These are phyloP conservation scores for Pichia exigua DNA, from an alignment of 805 yeast genomes.

Conservation along the genomic window DNA sequence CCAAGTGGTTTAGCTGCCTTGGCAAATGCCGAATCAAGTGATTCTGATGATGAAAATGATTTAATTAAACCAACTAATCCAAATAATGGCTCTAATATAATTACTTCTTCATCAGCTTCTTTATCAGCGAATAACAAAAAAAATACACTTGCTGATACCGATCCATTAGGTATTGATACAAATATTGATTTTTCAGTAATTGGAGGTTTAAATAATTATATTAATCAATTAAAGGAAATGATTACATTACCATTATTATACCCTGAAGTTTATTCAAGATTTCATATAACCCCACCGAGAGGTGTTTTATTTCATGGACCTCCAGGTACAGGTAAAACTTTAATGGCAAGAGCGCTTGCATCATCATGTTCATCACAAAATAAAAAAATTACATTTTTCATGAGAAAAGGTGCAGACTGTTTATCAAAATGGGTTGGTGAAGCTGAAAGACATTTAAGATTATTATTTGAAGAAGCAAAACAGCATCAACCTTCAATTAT, in stretches of 20 bases:
- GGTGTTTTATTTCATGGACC: constrained; percentile 98
- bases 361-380: constrained; percentile 85
- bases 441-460: constrained; percentile 88
- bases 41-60: constrained; percentile 42
- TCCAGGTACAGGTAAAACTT: constrained; percentile 97
- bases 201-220: constrained; percentile 88
- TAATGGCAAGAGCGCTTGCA: constrained; percentile 96
- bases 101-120: constrained; percentile 9
- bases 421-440: constrained; percentile 98
- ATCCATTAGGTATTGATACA: constrained; percentile 81
- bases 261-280: constrained; percentile 87
- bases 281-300: constrained; percentile 90
- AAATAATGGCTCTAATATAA: constrained; percentile 21
- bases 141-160: constrained; percentile 73
- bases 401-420: constrained; percentile 98
- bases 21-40: constrained; percentile 36
- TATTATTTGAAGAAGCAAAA: constrained; percentile 91
- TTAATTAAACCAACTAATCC: constrained; percentile 29
- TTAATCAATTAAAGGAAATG: constrained; percentile 93
- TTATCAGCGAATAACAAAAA: constrained; percentile 29
- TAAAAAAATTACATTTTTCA: constrained; percentile 86
- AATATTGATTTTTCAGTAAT: constrained; percentile 57
- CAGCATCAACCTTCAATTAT: constrained; percentile 94
- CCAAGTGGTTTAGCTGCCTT: constrained; percentile 35
- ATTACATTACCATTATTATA: constrained; percentile 86